phyloP scores from a whole-genome alignment of 140 eudicot genomes.

The Bidens hawaiensis region DNA sequence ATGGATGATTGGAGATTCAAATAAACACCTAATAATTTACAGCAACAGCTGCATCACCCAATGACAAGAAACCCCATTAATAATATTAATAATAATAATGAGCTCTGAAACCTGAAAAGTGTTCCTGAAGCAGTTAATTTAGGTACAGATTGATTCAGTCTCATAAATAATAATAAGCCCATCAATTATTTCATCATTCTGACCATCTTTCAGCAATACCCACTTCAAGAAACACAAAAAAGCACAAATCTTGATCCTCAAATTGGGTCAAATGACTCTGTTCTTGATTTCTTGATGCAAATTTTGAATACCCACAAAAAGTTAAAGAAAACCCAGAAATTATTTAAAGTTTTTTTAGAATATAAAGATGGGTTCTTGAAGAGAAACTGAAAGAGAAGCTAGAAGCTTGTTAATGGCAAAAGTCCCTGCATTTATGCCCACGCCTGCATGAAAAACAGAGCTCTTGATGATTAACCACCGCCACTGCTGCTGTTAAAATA shows the following conservation, averaged over 20 bases:
- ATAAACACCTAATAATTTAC: conserved; percentile 22
- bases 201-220: conserved; percentile 34
- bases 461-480: conserved; percentile 88
- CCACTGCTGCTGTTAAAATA: conserved; percentile 52
- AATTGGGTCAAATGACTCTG: background rate
- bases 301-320: background rate
- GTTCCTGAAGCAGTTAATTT: conserved; percentile 40
- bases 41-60: conserved; percentile 27
- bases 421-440: conserved; percentile 73
- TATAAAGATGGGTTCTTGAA: conserved; percentile 25
- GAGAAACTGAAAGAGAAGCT: conserved; percentile 35
- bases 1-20: background rate
- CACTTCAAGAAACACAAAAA: conserved; percentile 19
- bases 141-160: conserved; percentile 43
- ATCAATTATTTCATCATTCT: conserved; percentile 38
- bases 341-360: background rate
- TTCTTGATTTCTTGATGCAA: background rate
- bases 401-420: conserved; percentile 36
- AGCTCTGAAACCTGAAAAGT: too few species aligned
- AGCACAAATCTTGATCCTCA: conserved; percentile 19
- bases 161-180: conserved; percentile 47
- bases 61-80: conserved; percentile 46
- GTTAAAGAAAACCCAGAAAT: conserved; percentile 19
- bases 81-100: too few species aligned
- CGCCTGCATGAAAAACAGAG: conserved; percentile 87